A percentile compares a stretch with the other conserved stretches of the same genome.
phyloP scores from a whole-genome alignment of 805 yeast genomes.

The Metschnikowia cubensis region DNA sequence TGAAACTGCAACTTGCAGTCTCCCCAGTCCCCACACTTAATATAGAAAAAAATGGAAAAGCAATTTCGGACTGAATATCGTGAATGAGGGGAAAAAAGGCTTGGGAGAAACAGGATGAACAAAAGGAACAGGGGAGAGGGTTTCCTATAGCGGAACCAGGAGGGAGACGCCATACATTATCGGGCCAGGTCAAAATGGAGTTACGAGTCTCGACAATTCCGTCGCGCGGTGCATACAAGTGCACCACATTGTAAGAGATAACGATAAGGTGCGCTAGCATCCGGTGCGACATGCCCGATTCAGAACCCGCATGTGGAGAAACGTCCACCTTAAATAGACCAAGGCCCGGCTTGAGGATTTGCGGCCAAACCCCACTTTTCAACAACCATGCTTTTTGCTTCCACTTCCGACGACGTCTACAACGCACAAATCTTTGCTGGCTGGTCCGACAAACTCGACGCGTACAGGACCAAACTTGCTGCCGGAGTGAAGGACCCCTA shows the following conservation, averaged over 20 bases:
- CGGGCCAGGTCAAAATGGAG: no score
- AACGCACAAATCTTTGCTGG: conserved; percentile 9
- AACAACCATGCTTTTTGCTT: not conserved
- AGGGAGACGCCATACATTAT: no score
- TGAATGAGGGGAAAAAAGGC: no score
- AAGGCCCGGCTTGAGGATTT: not conserved
- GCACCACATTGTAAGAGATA: not conserved
- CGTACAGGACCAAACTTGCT: conserved; percentile 23
- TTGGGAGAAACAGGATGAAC: no score
- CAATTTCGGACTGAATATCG: no score
- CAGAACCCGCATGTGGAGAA: not conserved
- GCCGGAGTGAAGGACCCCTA: conserved; percentile 18
- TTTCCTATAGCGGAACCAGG: no score
- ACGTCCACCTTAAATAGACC: not conserved
- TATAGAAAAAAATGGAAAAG: no score
- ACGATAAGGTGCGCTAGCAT: conserved; percentile 1
- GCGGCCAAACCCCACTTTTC: not conserved
- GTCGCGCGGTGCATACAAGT: not conserved
- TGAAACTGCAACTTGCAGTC: no score
- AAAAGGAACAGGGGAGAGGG: no score
- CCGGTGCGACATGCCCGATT: conserved; percentile 6
- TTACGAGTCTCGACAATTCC: not conserved
- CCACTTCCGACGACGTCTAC: conserved; percentile 7
- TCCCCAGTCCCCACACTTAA: no score
- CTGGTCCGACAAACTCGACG: conserved; percentile 32